Percentiles rank a stretch among this genome's conserved stretches.
Evolutionary conservation across 164 flowering plant species (phyloP).

Genomic region (Taxillus chinensis): DNA sequence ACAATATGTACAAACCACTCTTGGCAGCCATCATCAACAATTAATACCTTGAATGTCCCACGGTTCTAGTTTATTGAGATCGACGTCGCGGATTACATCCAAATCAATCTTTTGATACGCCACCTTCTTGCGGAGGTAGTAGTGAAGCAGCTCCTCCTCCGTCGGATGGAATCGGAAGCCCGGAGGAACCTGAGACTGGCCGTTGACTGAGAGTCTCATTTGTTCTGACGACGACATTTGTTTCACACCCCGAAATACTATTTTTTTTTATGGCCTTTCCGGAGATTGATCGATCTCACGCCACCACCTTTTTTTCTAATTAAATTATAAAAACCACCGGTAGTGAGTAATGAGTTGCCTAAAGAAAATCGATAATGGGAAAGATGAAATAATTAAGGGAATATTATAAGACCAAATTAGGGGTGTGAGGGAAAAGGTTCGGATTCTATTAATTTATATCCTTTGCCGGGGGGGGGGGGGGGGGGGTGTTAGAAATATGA

Average conservation of each 20-base stretch:
- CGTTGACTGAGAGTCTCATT: constrained; percentile 15
- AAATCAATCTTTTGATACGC: constrained; percentile 12
- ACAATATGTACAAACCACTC: neutral
- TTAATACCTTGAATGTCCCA: constrained; percentile 15
- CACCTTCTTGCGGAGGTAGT: constrained; percentile 14
- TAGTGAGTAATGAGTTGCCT: too few relatives aligned
- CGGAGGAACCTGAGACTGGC: constrained; percentile 15
- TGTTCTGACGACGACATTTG: constrained; percentile 2
- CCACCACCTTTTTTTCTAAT: too few relatives aligned
- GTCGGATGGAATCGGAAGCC: constrained; percentile 17
- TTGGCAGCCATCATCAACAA: neutral
- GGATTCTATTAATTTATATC: too few relatives aligned
- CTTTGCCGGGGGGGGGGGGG: too few relatives aligned
- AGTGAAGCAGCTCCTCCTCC: constrained; percentile 15
- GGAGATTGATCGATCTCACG: too few relatives aligned
- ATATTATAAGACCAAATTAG: too few relatives aligned
- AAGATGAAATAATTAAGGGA: too few relatives aligned
- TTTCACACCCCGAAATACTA: too few relatives aligned
- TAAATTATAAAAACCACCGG: too few relatives aligned
- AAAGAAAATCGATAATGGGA: too few relatives aligned
- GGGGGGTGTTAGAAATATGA: too few relatives aligned
- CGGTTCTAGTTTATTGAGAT: constrained; percentile 15
- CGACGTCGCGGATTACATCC: constrained; percentile 14
- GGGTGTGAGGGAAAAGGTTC: too few relatives aligned
- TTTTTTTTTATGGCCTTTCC: neutral